Percentiles rank a stretch among this genome's conserved stretches.
These are phyloP conservation scores for Colletotrichum camelliae DNA, from an alignment of 2,329 filamentous ascomycete genomes.

Conservation along the genomic window DNA sequence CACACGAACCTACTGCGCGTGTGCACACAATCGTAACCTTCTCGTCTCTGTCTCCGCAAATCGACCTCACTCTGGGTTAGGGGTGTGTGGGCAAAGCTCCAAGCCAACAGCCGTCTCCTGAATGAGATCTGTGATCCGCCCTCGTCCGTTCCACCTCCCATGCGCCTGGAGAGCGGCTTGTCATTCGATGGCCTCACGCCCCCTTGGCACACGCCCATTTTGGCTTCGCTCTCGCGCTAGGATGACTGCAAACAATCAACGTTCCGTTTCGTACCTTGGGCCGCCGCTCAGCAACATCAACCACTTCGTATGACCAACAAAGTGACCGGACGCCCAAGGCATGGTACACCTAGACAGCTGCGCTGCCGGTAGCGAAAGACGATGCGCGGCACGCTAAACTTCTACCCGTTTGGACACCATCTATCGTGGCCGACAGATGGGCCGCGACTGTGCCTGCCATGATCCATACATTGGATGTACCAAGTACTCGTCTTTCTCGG, in stretches of 20 bases:
- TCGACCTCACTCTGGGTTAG: not conserved
- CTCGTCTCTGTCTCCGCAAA: not conserved
- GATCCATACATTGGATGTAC: not conserved
- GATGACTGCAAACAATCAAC: constrained; percentile 23
- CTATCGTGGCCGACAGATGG: not conserved
- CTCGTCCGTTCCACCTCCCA: constrained; percentile 15
- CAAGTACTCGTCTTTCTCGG: not conserved
- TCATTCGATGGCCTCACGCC: constrained; percentile 4
- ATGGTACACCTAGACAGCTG: not conserved
- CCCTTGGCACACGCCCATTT: not conserved
- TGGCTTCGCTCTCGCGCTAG: not conserved
- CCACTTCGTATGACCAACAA: not conserved
- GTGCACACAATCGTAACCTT: not conserved
- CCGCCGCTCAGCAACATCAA: not conserved
- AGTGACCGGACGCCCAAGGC: not conserved
- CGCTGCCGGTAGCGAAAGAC: not conserved
- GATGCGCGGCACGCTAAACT: not conserved
- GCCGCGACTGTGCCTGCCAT: not conserved
- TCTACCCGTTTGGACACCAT: not conserved
- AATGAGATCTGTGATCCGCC: constrained; percentile 21
- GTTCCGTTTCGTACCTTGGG: constrained; percentile 22
- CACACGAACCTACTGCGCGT: not conserved
- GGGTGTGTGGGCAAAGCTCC: constrained; percentile 11
- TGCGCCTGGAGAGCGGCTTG: constrained; percentile 19
- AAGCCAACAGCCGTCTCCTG: constrained; percentile 16